Base-by-base conservation (phyloP, 108 stramenopile genomes). In the Phaeodactylum tricornutum region DNA sequence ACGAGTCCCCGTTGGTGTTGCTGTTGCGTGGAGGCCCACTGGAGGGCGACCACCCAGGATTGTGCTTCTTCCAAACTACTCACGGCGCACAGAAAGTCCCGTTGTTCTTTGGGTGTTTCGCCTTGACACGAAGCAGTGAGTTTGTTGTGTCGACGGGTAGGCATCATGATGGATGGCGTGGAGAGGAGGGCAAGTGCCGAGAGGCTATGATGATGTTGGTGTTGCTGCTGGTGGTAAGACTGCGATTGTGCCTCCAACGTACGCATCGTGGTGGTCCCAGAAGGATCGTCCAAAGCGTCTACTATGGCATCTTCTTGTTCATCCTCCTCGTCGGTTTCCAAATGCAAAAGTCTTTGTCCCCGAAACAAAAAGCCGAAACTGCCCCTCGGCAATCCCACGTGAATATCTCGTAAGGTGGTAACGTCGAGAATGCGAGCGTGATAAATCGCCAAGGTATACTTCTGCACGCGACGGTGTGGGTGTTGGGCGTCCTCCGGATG, bases 51-150 rank as follows among this genome's bases (percentile, higher is more conserved):
- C 15, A 91, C 83, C 88, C 88, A 91, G 14, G 62, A 67, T 37
- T 84, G 79, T 19, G 83, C 83, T 50, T 84, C 88, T 59, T 72
- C 77, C 17, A 75, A 48, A 8, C 79, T 79, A 17, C 61, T 52
- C n/a, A 91, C 88, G 6, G 77, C 73, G 74, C 87, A 90, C 34
- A 85, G 67, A 58, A 80, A 85, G 46, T 90, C 87, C 40, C 87
- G 37, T 0, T 62, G 61, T 36, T 52, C 50, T n/a, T n/a, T n/a
- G n/a, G n/a, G n/a, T n/a, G n/a, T n/a, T n/a, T n/a, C n/a, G n/a
- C n/a, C n/a, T n/a, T n/a, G n/a, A n/a, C n/a, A n/a, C n/a, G n/a
- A n/a, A n/a, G n/a, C n/a, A n/a, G n/a, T n/a, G n/a, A n/a, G n/a
- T n/a, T n/a, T n/a, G n/a, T n/a, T n/a, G n/a, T n/a, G n/a, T n/a